Evolutionary conservation across 1,284 basidiomycete genomes (phyloP).

Genomic region (Singerocomus rubriflavus): DNA sequence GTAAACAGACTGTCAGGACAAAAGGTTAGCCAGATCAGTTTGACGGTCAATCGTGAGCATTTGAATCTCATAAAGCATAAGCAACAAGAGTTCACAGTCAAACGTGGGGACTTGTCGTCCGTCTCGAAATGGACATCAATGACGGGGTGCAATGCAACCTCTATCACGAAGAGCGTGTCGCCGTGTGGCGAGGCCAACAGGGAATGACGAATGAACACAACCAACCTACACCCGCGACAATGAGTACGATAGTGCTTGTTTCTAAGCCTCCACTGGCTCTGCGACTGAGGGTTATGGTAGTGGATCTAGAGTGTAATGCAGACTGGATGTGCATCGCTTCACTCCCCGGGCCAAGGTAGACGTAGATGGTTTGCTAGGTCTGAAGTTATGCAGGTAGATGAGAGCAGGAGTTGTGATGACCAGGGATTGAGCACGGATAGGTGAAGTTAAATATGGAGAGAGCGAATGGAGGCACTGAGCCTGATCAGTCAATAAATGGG

Average conservation of each 20-base stretch:
- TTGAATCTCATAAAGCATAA: not conserved
- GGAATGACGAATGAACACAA: slow-evolving; percentile 15
- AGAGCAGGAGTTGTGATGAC: slow-evolving; percentile 13
- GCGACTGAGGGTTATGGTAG: not conserved
- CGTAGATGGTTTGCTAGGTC: slow-evolving; percentile 2
- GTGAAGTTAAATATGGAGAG: slow-evolving; percentile 20
- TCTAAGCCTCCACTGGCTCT: slow-evolving; percentile 5
- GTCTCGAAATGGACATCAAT: not conserved
- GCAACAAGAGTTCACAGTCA: not conserved
- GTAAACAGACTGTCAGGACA: slow-evolving; percentile 23
- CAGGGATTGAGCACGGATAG: not conserved
- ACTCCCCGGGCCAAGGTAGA: not conserved
- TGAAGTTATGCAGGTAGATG: slow-evolving; percentile 1
- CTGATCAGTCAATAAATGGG: slow-evolving; percentile 11
- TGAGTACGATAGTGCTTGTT: slow-evolving; percentile 24
- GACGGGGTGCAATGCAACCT: not conserved
- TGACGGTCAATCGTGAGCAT: not conserved
- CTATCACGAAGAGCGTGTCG: not conserved
- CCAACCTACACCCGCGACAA: slow-evolving; percentile 28
- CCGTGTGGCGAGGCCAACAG: not conserved
- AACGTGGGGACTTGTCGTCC: not conserved
- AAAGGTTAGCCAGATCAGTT: slow-evolving; percentile 15
- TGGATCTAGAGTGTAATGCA: slow-evolving; percentile 15
- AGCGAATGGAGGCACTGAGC: slow-evolving; percentile 11
- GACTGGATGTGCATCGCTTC: slow-evolving; percentile 11